phyloP scores from a whole-genome alignment of 768 basidiomycete genomes.

The Lactifluus subvellereus region DNA sequence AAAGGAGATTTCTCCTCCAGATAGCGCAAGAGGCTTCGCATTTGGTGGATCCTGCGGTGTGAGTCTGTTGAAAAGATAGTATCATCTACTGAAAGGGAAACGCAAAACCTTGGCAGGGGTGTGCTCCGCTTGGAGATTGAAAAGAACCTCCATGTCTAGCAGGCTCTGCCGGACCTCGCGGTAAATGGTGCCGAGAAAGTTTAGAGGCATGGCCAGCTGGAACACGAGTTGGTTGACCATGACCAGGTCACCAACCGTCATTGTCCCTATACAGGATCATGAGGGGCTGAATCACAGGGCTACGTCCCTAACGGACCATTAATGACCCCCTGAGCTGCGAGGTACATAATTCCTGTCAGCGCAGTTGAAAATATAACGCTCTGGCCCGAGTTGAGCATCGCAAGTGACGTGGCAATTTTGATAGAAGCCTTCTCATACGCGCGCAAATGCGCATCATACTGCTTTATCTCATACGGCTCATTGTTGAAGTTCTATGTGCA shows the following conservation, averaged over 20 bases:
- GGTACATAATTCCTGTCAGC: constrained; percentile 90
- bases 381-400: constrained; percentile 93
- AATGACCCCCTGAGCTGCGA: constrained; percentile 91
- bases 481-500: constrained; percentile 90
- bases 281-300: not conserved
- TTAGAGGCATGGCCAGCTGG: constrained; percentile 92
- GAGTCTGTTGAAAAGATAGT: not conserved
- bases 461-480: constrained; percentile 82
- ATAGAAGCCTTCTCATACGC: constrained; percentile 88
- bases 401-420: constrained; percentile 91
- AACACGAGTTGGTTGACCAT: constrained; percentile 99
- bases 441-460: constrained; percentile 85
- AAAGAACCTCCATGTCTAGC: constrained; percentile 94
- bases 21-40: constrained; percentile 61
- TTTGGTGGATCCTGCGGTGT: constrained; percentile 54
- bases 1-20: constrained; percentile 86
- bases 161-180: constrained; percentile 94
- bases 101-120: constrained; percentile 48
- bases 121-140: constrained; percentile 83
- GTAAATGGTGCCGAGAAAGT: constrained; percentile 96
- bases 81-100: not conserved
- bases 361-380: constrained; percentile 95
- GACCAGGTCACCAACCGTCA: constrained; percentile 97
- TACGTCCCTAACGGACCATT: constrained; percentile 51
- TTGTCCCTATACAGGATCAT: constrained; percentile 57